These are phyloP conservation scores for Talaromyces sp. DNA, from an alignment of 2,329 filamentous ascomycete species.

Conservation along the genomic window DNA sequence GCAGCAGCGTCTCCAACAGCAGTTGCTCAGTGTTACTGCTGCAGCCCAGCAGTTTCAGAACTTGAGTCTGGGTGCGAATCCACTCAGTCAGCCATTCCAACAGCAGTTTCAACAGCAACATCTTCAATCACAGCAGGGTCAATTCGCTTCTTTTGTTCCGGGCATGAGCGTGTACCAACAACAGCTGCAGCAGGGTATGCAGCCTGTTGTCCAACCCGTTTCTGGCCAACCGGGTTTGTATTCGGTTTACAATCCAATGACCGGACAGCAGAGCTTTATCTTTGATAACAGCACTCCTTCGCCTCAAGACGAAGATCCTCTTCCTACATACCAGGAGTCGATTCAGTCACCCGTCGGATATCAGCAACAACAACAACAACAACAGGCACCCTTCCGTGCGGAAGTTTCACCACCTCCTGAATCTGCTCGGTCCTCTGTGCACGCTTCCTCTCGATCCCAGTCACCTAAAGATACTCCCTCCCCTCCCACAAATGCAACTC, in stretches of 20 bases:
- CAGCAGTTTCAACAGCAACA: conserved; percentile 48
- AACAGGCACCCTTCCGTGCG: conserved; percentile 63
- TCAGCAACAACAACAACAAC: conserved; percentile 33
- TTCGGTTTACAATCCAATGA: conserved; percentile 79
- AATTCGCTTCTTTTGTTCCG: conserved; percentile 51
- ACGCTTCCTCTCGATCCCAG: conserved; percentile 62
- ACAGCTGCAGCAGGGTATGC: conserved; percentile 64
- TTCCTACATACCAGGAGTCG: conserved; percentile 31
- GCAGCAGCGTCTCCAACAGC: conserved; percentile 91
- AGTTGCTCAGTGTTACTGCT: conserved; percentile 78
- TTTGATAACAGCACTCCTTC: conserved; percentile 63
- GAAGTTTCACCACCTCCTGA: conserved; percentile 77
- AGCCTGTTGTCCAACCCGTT: conserved; percentile 62
- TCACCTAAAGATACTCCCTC: conserved; percentile 59
- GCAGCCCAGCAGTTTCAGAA: conserved; percentile 79
- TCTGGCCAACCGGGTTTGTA: conserved; percentile 72
- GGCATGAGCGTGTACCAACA: conserved; percentile 61
- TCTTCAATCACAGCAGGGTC: conserved; percentile 53
- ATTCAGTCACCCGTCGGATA: conserved; percentile 48
- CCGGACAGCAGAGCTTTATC: conserved; percentile 78
- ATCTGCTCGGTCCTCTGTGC: conserved; percentile 52
- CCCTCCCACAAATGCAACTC: conserved; percentile 65
- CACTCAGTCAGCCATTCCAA: conserved; percentile 39
- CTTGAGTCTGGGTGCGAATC: conserved; percentile 59
- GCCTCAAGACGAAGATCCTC: conserved; percentile 43